Percentiles rank a stretch among this genome's conserved stretches.
phyloP scores from a whole-genome alignment of 2,329 filamentous ascomycete species.

The Corniculantispora saksenae region DNA sequence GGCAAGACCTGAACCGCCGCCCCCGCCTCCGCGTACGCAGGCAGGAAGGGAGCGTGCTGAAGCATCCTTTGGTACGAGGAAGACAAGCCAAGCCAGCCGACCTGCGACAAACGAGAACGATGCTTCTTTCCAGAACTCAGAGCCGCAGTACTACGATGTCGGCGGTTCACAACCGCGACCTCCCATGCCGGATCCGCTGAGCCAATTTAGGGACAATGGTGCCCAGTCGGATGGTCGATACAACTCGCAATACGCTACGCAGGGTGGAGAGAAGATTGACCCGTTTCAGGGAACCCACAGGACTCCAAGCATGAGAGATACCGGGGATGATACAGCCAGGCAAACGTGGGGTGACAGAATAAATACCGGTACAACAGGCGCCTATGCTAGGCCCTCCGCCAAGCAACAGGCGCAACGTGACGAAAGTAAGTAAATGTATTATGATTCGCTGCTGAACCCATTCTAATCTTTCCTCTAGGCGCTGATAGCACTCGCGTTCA shows the following conservation, averaged over 20 bases:
- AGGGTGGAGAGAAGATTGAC: conserved; percentile 60
- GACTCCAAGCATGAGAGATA: conserved; percentile 47
- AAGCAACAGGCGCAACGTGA: conserved; percentile 4
- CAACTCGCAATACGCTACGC: conserved; percentile 57
- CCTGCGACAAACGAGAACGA: conserved; percentile 43
- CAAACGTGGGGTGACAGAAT: neutral
- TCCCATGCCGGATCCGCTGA: conserved; percentile 48
- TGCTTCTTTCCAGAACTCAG: conserved; percentile 21
- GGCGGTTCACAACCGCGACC: conserved; percentile 25
- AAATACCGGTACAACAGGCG: conserved; percentile 5
- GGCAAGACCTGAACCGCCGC: conserved; percentile 32
- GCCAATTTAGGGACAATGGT: conserved; percentile 45
- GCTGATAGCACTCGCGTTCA: conserved; percentile 5
- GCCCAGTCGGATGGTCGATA: conserved; percentile 50
- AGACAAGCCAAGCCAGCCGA: conserved; percentile 50
- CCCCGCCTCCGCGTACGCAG: conserved; percentile 47
- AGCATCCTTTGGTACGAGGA: conserved; percentile 55
- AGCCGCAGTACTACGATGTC: conserved; percentile 15
- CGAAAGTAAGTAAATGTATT: neutral
- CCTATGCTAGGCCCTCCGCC: conserved; percentile 11
- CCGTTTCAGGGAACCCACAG: conserved; percentile 52
- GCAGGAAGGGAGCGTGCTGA: conserved; percentile 55
- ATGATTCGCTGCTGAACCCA: neutral
- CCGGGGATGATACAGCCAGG: conserved; percentile 18
- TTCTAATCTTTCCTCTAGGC: conserved; percentile 3